Evolutionary conservation across 2,329 filamentous ascomycete species (phyloP), one percentile per base, ranked within the genome.

Genomic region (Xylaria multiplex): DNA sequence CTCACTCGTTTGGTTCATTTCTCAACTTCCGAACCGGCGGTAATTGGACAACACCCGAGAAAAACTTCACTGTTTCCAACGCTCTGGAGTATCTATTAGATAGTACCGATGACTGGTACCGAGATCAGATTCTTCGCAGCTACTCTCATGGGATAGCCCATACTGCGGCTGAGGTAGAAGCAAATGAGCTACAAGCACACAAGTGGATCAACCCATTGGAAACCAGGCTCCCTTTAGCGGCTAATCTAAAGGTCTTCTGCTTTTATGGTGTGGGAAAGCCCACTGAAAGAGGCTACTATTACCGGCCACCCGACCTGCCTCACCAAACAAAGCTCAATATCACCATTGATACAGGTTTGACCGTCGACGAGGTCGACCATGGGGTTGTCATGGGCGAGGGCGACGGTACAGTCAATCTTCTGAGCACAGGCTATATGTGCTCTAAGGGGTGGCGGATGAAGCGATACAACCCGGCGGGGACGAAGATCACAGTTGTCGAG

Each of bases 171-270:
- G 91, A 97, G 79, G 93, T 99, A 0, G 91, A 97, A 75, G 88
- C 86, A 58, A 96, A 96, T 76, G 90, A 94, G 73, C 79, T 88
- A n/a, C 86, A 92, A 69, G 88, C 87, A 2, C 84, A 82, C 56
- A 99, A 96, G 77, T 99, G 96, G 96, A 88, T 97, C 67, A 99
- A 99, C 75, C 96, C 96, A 0, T 87, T 98, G 0, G 95, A 98
- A 78, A 92, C 93, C 0, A 87, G 95, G 1, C 84, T 98, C 0
- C 96, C 96, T 0, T 84, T 93, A 22, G 95, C 96, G 1, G 95
- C 96, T 0, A 92, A 88, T 74, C 83, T 99, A 75, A 97, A 97
- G 77, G 93, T 99, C 13, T 98, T 94, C 80, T 98, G 96, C 81
- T 98, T 99, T 82, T 98, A 99, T 77, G 96, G 92, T 22, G 89